Percentiles rank a stretch among this genome's conserved stretches.
These are phyloP conservation scores for Butyriboletus appendiculatus DNA, from an alignment of 1,284 basidiomycete genomes.

Conservation along the genomic window DNA sequence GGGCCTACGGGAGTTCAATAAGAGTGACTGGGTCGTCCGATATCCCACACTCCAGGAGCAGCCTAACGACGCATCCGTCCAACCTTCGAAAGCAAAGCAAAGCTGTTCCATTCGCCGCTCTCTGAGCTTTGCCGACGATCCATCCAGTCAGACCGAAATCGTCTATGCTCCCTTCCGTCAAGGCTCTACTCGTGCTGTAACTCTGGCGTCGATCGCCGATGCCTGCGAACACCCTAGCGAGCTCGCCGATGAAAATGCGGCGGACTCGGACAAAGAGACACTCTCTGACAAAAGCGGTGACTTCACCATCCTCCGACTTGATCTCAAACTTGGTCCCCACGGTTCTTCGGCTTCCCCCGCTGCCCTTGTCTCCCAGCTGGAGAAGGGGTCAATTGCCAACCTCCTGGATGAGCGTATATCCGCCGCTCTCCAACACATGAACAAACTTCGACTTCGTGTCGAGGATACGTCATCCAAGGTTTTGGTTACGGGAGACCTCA, in stretches of 20 bases:
- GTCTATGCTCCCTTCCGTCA: conserved; percentile 52
- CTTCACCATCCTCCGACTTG: conserved; percentile 87
- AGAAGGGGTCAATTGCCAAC: conserved; percentile 91
- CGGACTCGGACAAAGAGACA: conserved; percentile 42
- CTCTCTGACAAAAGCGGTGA: conserved; percentile 50
- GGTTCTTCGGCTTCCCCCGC: conserved; percentile 71
- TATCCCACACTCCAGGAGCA: conserved; percentile 70
- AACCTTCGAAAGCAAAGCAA: conserved; percentile 33
- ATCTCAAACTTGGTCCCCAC: conserved; percentile 87
- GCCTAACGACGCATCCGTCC: conserved; percentile 20
- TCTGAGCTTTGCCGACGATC: conserved; percentile 83
- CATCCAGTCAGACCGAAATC: conserved; percentile 65
- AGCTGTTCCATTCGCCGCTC: conserved; percentile 58
- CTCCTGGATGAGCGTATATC: conserved; percentile 87
- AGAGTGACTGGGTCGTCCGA: conserved; percentile 82
- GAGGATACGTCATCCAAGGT: conserved; percentile 95
- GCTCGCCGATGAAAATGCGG: conserved; percentile 33
- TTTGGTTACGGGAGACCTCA: conserved; percentile 98
- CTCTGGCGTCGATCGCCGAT: conserved; percentile 55
- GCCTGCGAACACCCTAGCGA: conserved; percentile 39
- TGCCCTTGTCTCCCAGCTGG: conserved; percentile 87
- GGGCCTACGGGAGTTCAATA: conserved; percentile 82
- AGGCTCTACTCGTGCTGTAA: conserved; percentile 55
- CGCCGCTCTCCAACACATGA: conserved; percentile 79
- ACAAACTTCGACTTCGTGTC: conserved; percentile 84